These are phyloP conservation scores for Erigeron philadelphicus DNA, from an alignment of 140 eudicot species.

Conservation along the genomic window DNA sequence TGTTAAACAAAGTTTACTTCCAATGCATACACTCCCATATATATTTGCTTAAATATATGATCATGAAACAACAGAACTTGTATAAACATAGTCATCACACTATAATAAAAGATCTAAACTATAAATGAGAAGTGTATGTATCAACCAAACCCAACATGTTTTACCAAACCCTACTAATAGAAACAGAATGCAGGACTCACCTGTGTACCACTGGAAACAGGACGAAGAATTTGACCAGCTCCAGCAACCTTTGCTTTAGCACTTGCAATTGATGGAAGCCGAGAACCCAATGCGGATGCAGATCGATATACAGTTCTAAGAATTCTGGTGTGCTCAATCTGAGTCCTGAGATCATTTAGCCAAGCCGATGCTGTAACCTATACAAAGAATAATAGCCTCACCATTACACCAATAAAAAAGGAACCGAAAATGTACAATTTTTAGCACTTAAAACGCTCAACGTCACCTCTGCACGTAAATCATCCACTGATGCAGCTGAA, in stretches of 20 bases:
- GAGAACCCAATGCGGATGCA: constrained; percentile 95
- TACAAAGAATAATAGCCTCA: constrained; percentile 7
- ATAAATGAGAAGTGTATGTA: not conserved
- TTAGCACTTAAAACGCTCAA: not conserved
- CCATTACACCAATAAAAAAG: not conserved
- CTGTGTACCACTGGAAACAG: constrained; percentile 94
- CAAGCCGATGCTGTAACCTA: constrained; percentile 99
- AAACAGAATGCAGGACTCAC: constrained; percentile 25
- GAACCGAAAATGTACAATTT: constrained; percentile 1
- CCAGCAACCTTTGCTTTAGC: constrained; percentile 94
- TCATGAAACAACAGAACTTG: too few species aligned
- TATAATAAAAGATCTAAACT: not conserved
- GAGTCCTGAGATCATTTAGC: constrained; percentile 84
- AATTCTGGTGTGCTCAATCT: constrained; percentile 81
- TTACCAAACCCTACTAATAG: not conserved
- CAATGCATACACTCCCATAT: too few species aligned
- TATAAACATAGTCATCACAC: too few species aligned
- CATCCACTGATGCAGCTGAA: constrained; percentile 97
- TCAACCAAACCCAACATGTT: too few species aligned
- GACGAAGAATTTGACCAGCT: constrained; percentile 86
- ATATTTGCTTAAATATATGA: too few species aligned
- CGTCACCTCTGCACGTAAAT: constrained; percentile 81
- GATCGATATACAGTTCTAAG: constrained; percentile 85
- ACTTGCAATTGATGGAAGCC: constrained; percentile 86
- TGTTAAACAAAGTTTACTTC: too few species aligned